Percentiles rank a stretch among this genome's conserved stretches.
phyloP scores from a whole-genome alignment of 139 green algal genomes.

The Raphidocelis subcapitata region DNA sequence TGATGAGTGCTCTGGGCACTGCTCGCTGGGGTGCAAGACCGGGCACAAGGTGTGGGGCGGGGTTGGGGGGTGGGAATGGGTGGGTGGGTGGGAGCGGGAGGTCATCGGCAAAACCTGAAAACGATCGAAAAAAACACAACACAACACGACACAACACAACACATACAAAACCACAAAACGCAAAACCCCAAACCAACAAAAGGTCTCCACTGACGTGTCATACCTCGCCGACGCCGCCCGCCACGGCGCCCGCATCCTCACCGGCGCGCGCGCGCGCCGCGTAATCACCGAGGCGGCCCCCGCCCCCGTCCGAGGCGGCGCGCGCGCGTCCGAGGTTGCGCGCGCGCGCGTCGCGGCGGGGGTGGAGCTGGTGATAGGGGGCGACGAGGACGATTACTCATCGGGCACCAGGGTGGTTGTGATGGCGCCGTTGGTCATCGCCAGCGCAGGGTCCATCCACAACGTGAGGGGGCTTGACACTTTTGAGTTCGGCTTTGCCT shows the following conservation, averaged over 20 bases:
- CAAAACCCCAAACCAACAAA: no score
- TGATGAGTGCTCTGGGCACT: slow-evolving; percentile 21
- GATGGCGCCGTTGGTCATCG: not conserved
- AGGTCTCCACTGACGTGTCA: slow-evolving; percentile 53
- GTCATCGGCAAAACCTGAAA: no score
- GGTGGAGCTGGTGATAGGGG: not conserved
- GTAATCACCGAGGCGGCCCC: slow-evolving; percentile 13
- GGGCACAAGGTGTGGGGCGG: slow-evolving; percentile 59
- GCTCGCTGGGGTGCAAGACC: slow-evolving; percentile 51
- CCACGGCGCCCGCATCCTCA: slow-evolving; percentile 50
- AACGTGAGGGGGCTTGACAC: no score
- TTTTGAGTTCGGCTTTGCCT: no score
- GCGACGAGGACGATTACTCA: not conserved
- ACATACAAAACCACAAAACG: no score
- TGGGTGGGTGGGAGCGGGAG: no score
- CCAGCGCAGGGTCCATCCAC: not conserved
- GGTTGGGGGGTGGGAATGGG: no score
- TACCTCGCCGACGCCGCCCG: slow-evolving; percentile 61
- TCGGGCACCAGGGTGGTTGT: slow-evolving; percentile 4
- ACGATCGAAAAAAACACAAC: no score
- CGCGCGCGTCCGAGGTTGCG: not conserved
- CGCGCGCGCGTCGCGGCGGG: not conserved
- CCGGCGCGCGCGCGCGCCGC: slow-evolving; percentile 34
- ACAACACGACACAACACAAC: no score
- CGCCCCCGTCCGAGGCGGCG: not conserved